Conservation (phyloP, 805 yeast genomes). For the Saturnispora diversa region DNA sequence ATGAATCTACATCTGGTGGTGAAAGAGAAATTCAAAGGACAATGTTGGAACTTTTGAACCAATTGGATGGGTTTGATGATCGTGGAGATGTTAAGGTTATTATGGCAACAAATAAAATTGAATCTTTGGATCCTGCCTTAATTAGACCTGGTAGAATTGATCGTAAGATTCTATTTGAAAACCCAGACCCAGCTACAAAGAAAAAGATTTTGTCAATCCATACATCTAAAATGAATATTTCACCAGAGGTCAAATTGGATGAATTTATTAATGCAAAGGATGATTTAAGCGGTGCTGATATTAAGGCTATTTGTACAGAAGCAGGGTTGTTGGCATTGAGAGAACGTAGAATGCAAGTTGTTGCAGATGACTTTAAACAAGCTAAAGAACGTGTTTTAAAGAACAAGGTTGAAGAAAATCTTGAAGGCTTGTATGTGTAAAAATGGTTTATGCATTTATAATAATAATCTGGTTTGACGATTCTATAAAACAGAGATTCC, state of each 20-base stretch:
- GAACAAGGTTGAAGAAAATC: conserved; percentile 91
- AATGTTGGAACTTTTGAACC: conserved; percentile 91
- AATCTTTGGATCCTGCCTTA: conserved; percentile 89
- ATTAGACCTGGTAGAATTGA: conserved; percentile 97
- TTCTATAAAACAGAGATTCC: too few relatives aligned
- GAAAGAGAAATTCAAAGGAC: conserved; percentile 97
- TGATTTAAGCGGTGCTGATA: conserved; percentile 95
- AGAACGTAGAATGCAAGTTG: conserved; percentile 96
- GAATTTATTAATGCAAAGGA: conserved; percentile 86
- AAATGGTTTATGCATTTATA: neutral
- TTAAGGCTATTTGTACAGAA: conserved; percentile 95
- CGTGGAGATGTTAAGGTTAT: conserved; percentile 95
- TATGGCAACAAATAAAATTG: conserved; percentile 96
- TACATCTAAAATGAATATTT: conserved; percentile 85
- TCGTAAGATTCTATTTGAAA: conserved; percentile 90
- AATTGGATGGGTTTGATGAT: conserved; percentile 94
- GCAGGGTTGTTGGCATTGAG: conserved; percentile 93
- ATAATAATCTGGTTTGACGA: too few relatives aligned
- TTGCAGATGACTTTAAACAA: conserved; percentile 83
- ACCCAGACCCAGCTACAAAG: conserved; percentile 88
- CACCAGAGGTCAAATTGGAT: conserved; percentile 81
- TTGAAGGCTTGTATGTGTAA: conserved; percentile 79
- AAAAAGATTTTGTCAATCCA: conserved; percentile 89
- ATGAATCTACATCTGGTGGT: conserved; percentile 88
- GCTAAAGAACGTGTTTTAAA: conserved; percentile 94